These are phyloP conservation scores for Pelagomonas calceolata DNA, from an alignment of 108 stramenopile species.

Conservation along the genomic window DNA sequence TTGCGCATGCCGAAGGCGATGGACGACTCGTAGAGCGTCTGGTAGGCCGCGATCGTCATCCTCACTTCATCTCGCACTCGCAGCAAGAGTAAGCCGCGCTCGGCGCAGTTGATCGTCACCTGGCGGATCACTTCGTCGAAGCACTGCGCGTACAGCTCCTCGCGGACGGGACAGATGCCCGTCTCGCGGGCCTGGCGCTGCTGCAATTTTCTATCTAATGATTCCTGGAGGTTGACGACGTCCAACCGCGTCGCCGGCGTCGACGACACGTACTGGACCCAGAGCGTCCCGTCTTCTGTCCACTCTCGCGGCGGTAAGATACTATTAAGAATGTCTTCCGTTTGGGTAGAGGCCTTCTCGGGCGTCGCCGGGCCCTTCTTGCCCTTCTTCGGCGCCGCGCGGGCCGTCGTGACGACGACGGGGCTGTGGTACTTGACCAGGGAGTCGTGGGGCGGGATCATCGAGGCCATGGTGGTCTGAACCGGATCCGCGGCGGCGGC, in stretches of 20 bases:
- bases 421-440: slow-evolving; percentile 49
- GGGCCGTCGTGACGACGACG: slow-evolving; percentile 36
- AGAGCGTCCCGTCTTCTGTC: slow-evolving; percentile 56
- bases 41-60: slow-evolving; percentile 59
- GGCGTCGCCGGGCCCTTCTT: slow-evolving; percentile 20
- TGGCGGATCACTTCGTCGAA: slow-evolving; percentile 57
- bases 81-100: slow-evolving; percentile 51
- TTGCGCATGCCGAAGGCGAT: slow-evolving; percentile 61
- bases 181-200: slow-evolving; percentile 58
- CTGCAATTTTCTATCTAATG: slow-evolving; percentile 47
- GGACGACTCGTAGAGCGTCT: slow-evolving; percentile 53
- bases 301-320: slow-evolving; percentile 56
- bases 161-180: slow-evolving; percentile 55
- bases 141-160: slow-evolving; percentile 58
- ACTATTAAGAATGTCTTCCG: slow-evolving; percentile 53
- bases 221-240: slow-evolving; percentile 54
- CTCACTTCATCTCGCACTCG: slow-evolving; percentile 55
- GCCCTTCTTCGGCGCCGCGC: slow-evolving; percentile 17
- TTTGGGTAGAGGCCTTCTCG: slow-evolving; percentile 27
- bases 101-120: slow-evolving; percentile 55
- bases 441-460: slow-evolving; percentile 36
- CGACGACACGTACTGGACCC: slow-evolving; percentile 56
- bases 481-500: no score
- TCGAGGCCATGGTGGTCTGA: no score
- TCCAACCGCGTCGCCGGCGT: slow-evolving; percentile 53